These are phyloP conservation scores for Otatea glauca DNA, from an alignment of 176 grass and related monocot genomes.

Conservation along the genomic window DNA sequence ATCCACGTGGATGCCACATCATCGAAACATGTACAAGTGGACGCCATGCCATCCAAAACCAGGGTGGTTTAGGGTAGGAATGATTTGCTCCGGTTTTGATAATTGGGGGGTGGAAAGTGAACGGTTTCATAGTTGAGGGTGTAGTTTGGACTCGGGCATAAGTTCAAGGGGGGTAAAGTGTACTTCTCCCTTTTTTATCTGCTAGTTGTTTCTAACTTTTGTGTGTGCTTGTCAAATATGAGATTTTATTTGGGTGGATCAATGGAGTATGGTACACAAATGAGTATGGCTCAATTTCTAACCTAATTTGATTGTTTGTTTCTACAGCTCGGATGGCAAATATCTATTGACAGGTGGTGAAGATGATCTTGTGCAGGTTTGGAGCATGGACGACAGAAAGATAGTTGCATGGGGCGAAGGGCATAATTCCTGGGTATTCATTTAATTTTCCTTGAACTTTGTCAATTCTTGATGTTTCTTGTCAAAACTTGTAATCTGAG, in stretches of 20 bases:
- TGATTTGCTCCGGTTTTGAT: too few relatives aligned
- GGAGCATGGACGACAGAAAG: conserved; percentile 90
- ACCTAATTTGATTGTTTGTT: conserved; percentile 25
- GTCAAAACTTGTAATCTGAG: conserved; percentile 27
- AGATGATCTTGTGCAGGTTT: conserved; percentile 98
- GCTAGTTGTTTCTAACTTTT: conserved; percentile 14
- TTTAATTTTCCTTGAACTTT: conserved; percentile 31
- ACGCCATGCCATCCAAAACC: too few relatives aligned
- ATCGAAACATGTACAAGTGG: too few relatives aligned
- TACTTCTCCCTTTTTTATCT: not conserved
- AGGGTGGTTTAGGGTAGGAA: too few relatives aligned
- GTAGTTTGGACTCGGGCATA: too few relatives aligned
- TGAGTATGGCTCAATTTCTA: conserved; percentile 24
- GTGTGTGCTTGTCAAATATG: conserved; percentile 16
- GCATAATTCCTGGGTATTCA: conserved; percentile 96
- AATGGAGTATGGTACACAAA: conserved; percentile 16
- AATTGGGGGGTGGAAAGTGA: too few relatives aligned
- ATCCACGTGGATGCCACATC: too few relatives aligned
- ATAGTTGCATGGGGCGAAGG: conserved; percentile 97
- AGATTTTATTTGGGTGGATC: not conserved
- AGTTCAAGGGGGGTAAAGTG: too few relatives aligned
- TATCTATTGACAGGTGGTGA: conserved; percentile 95
- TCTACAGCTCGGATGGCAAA: conserved; percentile 81
- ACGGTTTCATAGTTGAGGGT: too few relatives aligned
- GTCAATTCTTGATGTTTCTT: conserved; percentile 13